phyloP scores from a whole-genome alignment of 2,329 filamentous ascomycete genomes.

The Penicillium sp. region DNA sequence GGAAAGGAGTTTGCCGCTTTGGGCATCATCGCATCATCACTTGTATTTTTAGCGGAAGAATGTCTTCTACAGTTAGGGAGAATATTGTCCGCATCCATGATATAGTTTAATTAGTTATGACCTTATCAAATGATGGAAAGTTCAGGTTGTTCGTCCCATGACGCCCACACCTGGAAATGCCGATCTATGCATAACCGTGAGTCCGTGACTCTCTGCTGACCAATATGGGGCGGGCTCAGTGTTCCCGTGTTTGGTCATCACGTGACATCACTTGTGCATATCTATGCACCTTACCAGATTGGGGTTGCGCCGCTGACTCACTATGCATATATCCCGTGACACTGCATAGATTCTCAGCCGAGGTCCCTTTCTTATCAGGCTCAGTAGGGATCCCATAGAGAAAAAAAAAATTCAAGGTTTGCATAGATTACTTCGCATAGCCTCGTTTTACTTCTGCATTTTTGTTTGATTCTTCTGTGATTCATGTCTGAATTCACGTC shows the following conservation, averaged over 20 bases:
- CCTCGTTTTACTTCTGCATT: not conserved
- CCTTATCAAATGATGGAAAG: constrained; percentile 22
- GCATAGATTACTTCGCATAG: not conserved
- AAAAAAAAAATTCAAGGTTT: not conserved
- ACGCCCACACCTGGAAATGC: not conserved
- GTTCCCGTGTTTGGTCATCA: too few species aligned
- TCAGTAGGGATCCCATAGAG: not conserved
- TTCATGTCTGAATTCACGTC: constrained; percentile 15
- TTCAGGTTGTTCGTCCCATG: constrained; percentile 8
- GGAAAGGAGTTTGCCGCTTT: constrained; percentile 27
- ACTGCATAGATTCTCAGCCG: constrained; percentile 5
- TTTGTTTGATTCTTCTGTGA: not conserved
- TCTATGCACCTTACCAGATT: not conserved
- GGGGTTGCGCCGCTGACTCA: not conserved
- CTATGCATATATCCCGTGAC: not conserved
- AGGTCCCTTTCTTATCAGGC: constrained; percentile 15
- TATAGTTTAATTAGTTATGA: constrained; percentile 5
- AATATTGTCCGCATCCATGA: not conserved
- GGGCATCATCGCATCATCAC: constrained; percentile 25
- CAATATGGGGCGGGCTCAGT: too few species aligned
- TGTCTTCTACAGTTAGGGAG: not conserved
- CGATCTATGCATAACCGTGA: too few species aligned
- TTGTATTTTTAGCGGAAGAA: constrained; percentile 12
- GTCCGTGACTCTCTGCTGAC: too few species aligned
- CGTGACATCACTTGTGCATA: not conserved